Evolutionary conservation across 164 flowering plant species (phyloP), one percentile per base, ranked within the genome.

Genomic region (Echeveria elegans): DNA sequence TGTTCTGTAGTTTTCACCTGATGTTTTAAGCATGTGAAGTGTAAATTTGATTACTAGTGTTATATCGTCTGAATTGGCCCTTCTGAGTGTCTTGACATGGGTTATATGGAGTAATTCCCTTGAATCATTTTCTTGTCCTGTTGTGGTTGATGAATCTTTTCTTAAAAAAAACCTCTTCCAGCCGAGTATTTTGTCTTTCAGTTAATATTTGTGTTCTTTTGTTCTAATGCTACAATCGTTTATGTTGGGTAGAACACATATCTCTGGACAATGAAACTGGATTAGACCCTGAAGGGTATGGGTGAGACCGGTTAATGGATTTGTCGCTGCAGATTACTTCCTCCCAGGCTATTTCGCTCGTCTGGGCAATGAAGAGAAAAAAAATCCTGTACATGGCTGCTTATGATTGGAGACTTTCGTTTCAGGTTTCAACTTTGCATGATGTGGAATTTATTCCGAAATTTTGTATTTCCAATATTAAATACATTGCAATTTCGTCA

Each of bases 341-440:
- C 84, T 85, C 63, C 80, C 88, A 6, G 93, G 93, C 40, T 88
- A 88, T 71, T 88, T 88, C 70, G 93, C 93, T 38, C 81, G 82
- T 16, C 79, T 88, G 64, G 93, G 93, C 15, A 86, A 88, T 73
- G 93, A 88, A 70, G 93, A 88, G 82, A 88, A 88, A 73, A 81
- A 76, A n/a, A n/a, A n/a, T n/a, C 32, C 86, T 88, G 93, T 86
- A 88, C 58, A 88, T 88, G 93, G 93, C 93, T 75, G 73, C 93
- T 36, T 88, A 88, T 75, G 90, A 88, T 72, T 88, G 93, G 93
- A 84, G 90, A 72, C 72, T 88, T 12, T 78, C 90, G 58, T 88
- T 86, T 16, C 88, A 88, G 88, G 92, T 87, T 72, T 28, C 85
- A 71, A n/a, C n/a, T n/a, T n/a, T n/a, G n/a, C 41, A 19, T 5